A percentile compares a stretch with the other conserved stretches of the same genome.
phyloP scores from a whole-genome alignment of 2,329 filamentous ascomycete species.

The Clonostachys sp. region DNA sequence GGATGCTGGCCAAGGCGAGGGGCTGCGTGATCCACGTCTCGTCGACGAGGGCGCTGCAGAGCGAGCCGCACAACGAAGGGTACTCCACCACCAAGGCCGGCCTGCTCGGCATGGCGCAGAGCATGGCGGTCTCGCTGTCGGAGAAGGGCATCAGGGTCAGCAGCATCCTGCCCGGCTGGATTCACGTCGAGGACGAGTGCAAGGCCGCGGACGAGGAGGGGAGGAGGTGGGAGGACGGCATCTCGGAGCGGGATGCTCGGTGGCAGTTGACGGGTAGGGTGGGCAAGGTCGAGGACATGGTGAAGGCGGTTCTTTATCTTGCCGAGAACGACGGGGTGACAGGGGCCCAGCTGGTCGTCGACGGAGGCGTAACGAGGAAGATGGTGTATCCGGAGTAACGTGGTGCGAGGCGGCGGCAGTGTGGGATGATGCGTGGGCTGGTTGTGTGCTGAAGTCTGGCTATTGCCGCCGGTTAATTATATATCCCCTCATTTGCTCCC shows the following conservation, averaged over 20 bases:
- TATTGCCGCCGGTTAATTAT: too few relatives aligned
- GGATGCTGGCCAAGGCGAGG: slow-evolving; percentile 11
- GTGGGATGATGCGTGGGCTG: too few relatives aligned
- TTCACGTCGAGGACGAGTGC: slow-evolving; percentile 35
- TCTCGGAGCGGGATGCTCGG: slow-evolving; percentile 34
- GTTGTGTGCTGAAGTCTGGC: too few relatives aligned
- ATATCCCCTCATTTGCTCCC: too few relatives aligned
- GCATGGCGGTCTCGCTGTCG: slow-evolving; percentile 38
- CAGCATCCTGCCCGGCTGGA: slow-evolving; percentile 45
- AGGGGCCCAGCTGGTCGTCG: slow-evolving; percentile 19
- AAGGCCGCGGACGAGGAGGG: slow-evolving; percentile 26
- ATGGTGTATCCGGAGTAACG: slow-evolving; percentile 19
- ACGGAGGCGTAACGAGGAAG: slow-evolving; percentile 20
- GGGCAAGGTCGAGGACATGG: slow-evolving; percentile 38
- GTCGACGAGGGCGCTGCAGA: slow-evolving; percentile 42
- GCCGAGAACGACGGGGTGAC: slow-evolving; percentile 16
- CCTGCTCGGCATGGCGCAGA: slow-evolving; percentile 41
- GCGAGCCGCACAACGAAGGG: slow-evolving; percentile 41
- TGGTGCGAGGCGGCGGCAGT: too few relatives aligned
- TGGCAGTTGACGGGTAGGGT: slow-evolving; percentile 47
- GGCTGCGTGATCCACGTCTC: slow-evolving; percentile 39
- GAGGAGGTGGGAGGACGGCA: slow-evolving; percentile 35
- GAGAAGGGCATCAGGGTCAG: slow-evolving; percentile 38
- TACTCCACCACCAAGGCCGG: slow-evolving; percentile 46
- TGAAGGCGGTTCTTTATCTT: slow-evolving; percentile 16